Conservation (phyloP, 805 yeast species). For the Wickerhamiella kazuoi region DNA sequence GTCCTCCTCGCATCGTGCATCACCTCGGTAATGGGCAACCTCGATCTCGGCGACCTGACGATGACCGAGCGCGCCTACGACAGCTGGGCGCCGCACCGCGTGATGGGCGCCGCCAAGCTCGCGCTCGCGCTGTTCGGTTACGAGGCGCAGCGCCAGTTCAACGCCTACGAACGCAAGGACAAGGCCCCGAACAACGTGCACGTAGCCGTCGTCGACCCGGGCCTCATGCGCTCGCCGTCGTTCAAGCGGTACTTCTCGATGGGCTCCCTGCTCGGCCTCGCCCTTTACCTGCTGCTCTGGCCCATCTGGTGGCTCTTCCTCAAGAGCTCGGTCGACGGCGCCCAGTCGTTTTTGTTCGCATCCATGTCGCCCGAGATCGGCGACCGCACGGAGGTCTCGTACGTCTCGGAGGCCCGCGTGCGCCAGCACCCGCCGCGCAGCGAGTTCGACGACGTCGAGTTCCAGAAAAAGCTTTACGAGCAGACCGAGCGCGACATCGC, state of each 20-base stretch:
- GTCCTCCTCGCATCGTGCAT: constrained; percentile 64
- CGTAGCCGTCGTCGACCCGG: constrained; percentile 73
- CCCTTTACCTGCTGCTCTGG: constrained; percentile 48
- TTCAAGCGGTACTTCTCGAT: constrained; percentile 60
- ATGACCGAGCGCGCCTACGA: constrained; percentile 40
- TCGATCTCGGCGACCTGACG: constrained; percentile 45
- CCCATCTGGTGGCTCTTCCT: constrained; percentile 74
- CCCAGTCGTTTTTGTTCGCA: constrained; percentile 57
- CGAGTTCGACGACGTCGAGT: constrained; percentile 44
- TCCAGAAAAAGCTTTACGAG: constrained; percentile 44
- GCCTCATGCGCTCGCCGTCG: constrained; percentile 75
- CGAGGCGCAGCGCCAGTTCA: constrained; percentile 55
- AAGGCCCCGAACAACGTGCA: constrained; percentile 47
- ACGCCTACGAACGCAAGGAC: constrained; percentile 46
- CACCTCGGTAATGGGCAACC: constrained; percentile 52
- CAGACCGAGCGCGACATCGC: constrained; percentile 42
- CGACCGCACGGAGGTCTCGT: constrained; percentile 44
- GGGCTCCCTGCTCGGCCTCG: constrained; percentile 44
- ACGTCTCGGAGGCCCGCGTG: constrained; percentile 54
- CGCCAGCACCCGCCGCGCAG: constrained; percentile 32
- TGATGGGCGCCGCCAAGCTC: constrained; percentile 69
- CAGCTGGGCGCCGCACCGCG: constrained; percentile 45
- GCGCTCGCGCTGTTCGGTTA: constrained; percentile 56
- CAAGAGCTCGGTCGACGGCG: constrained; percentile 61
- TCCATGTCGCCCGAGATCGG: constrained; percentile 54